Evolutionary conservation across 2,329 filamentous ascomycete genomes (phyloP).

Genomic region (Ophioceras dolichostomum): DNA sequence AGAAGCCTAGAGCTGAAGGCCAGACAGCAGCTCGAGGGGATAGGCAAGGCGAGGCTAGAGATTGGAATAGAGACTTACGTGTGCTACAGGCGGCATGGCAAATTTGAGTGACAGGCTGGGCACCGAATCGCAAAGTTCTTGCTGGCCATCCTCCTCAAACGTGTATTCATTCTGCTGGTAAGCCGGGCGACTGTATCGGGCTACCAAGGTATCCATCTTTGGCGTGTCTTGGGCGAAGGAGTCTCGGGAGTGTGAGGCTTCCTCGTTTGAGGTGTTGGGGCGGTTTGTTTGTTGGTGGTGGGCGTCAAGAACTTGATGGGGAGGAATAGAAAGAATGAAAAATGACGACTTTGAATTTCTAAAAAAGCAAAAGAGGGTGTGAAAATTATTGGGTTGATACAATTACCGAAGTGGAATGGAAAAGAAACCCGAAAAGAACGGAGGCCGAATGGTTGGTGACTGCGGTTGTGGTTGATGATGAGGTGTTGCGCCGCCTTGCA

Average conservation of each 20-base stretch:
- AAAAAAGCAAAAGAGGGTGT: background rate
- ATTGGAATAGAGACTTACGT: too few species aligned
- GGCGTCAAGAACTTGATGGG: too few species aligned
- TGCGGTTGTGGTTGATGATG: too few species aligned
- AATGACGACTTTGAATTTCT: background rate
- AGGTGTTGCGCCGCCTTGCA: too few species aligned
- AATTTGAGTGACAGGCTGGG: constrained; percentile 84
- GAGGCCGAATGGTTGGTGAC: background rate
- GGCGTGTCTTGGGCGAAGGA: too few species aligned
- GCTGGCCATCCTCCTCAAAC: constrained; percentile 60
- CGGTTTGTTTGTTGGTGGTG: background rate
- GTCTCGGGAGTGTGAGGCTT: background rate
- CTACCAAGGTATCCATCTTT: constrained; percentile 92
- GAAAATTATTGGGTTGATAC: background rate
- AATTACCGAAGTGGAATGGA: background rate
- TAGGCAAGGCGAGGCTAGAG: too few species aligned
- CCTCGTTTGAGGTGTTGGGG: background rate
- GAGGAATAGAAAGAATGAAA: constrained; percentile 3
- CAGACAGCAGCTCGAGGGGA: too few species aligned
- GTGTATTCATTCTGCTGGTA: constrained; percentile 61
- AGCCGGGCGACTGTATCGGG: constrained; percentile 75
- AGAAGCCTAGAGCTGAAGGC: too few species aligned
- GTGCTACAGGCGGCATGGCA: constrained; percentile 82
- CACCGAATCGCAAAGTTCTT: constrained; percentile 57
- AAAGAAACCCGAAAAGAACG: background rate